A percentile compares a stretch with the other conserved stretches of the same genome.
These are phyloP conservation scores for Leccinum ochraceum DNA, from an alignment of 768 basidiomycete genomes.

Conservation along the genomic window DNA sequence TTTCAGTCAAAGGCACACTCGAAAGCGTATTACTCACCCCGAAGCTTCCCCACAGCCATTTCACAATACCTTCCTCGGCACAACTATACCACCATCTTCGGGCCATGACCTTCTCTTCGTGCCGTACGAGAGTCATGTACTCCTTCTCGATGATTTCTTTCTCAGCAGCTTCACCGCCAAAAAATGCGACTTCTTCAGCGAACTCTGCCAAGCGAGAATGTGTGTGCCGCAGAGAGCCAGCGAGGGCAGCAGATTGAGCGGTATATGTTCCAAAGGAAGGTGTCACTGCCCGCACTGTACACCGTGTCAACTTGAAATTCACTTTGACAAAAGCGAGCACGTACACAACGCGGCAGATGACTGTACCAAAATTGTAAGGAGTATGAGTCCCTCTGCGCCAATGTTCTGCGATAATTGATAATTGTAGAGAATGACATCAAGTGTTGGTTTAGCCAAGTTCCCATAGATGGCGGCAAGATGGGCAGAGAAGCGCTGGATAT, in stretches of 20 bases:
- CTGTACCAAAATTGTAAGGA: conserved; percentile 84
- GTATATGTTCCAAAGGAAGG: conserved; percentile 93
- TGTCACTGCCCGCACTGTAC: conserved; percentile 81
- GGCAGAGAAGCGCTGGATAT: conserved; percentile 90
- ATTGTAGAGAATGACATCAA: conserved; percentile 94
- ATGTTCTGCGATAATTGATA: conserved; percentile 93
- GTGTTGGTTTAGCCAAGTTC: conserved; percentile 89
- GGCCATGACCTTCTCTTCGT: conserved; percentile 78
- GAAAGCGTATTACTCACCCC: conserved; percentile 56
- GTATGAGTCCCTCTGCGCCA: conserved; percentile 87
- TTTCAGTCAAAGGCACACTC: conserved; percentile 9
- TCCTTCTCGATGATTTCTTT: conserved; percentile 89
- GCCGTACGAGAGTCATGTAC: conserved; percentile 81
- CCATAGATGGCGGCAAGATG: conserved; percentile 93
- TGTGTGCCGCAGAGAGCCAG: conserved; percentile 87
- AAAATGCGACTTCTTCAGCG: conserved; percentile 86
- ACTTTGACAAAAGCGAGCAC: conserved; percentile 32
- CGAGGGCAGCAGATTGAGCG: conserved; percentile 82
- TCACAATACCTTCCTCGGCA: conserved; percentile 93
- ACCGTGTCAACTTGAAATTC: conserved; percentile 1
- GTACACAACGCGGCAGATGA: conserved; percentile 76
- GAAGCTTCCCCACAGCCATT: conserved; percentile 96
- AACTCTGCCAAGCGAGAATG: conserved; percentile 92
- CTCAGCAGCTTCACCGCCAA: conserved; percentile 86
- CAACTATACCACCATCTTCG: conserved; percentile 90